Conservation (phyloP, 2,329 filamentous ascomycete species). For the Phyllosticta citriasiana region DNA sequence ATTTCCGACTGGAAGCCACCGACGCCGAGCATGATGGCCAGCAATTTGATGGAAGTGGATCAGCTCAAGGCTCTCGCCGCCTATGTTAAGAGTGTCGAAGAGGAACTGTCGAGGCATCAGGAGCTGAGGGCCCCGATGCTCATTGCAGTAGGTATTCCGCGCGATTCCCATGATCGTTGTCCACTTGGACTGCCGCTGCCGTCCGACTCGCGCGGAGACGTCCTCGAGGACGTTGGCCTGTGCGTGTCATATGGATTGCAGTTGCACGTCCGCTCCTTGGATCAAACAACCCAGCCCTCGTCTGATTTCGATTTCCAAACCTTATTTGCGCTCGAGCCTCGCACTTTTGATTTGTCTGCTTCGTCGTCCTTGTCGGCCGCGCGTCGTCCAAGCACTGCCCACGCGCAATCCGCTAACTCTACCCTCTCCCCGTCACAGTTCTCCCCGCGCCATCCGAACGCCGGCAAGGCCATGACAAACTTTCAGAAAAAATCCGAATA, state of each 20-base stretch:
- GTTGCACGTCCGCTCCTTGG: background rate
- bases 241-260: background rate
- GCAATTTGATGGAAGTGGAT: constrained; percentile 65
- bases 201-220: background rate
- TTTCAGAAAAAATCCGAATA: constrained; percentile 97
- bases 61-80: constrained; percentile 64
- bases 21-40: constrained; percentile 80
- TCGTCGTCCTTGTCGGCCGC: background rate
- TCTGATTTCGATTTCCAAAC: background rate
- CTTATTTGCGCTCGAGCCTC: background rate
- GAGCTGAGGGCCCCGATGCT: constrained; percentile 79
- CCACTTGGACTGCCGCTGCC: background rate
- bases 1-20: constrained; percentile 87
- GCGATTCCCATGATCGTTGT: background rate
- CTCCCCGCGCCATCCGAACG: constrained; percentile 72
- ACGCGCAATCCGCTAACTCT: constrained; percentile 13
- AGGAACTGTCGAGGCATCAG: constrained; percentile 79
- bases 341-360: background rate
- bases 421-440: constrained; percentile 42
- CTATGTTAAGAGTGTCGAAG: constrained; percentile 79
- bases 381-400: background rate
- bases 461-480: constrained; percentile 78
- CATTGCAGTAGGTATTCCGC: constrained; percentile 49
- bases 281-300: background rate
- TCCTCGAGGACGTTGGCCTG: background rate